Evolutionary conservation across 2,329 filamentous ascomycete species (phyloP).

Genomic region (Ophiostoma novo-ulmi): DNA sequence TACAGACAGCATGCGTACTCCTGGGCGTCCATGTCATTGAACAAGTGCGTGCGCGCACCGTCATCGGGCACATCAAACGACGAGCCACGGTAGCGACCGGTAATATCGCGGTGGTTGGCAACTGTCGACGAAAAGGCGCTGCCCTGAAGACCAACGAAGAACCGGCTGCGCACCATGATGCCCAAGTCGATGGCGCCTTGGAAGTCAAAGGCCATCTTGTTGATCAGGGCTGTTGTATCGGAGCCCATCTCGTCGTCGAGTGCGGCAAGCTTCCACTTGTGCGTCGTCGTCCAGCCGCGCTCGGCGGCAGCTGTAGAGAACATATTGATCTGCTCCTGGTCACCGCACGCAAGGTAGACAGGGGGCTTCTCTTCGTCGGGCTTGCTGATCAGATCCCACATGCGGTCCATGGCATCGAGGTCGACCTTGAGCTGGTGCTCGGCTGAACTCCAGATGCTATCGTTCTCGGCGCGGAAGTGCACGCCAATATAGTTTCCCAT

Average conservation of each 20-base stretch:
- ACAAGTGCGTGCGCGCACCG: slow-evolving; percentile 34
- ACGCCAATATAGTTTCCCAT: slow-evolving; percentile 33
- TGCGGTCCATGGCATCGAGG: slow-evolving; percentile 35
- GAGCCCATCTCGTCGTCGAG: slow-evolving; percentile 26
- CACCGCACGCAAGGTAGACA: slow-evolving; percentile 37
- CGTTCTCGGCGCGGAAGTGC: slow-evolving; percentile 37
- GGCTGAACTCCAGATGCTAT: slow-evolving; percentile 37
- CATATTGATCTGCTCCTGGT: slow-evolving; percentile 33
- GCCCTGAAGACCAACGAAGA: slow-evolving; percentile 35
- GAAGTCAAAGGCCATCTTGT: slow-evolving; percentile 35
- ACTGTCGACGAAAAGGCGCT: slow-evolving; percentile 35
- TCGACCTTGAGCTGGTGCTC: slow-evolving; percentile 35
- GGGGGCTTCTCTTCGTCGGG: slow-evolving; percentile 28
- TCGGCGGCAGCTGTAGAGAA: slow-evolving; percentile 32
- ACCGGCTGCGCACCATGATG: slow-evolving; percentile 33
- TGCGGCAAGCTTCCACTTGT: slow-evolving; percentile 34
- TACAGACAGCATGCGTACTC: slow-evolving; percentile 36
- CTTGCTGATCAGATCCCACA: slow-evolving; percentile 32
- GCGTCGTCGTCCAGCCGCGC: slow-evolving; percentile 35
- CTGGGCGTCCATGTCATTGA: slow-evolving; percentile 34
- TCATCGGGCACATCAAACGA: slow-evolving; percentile 31
- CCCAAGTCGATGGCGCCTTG: slow-evolving; percentile 36
- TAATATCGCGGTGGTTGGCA: slow-evolving; percentile 34
- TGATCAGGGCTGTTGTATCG: slow-evolving; percentile 28
- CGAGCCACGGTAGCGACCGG: slow-evolving; percentile 36